These are phyloP conservation scores for Omphalea diandra DNA, from an alignment of 441 rosid species.

Conservation along the genomic window DNA sequence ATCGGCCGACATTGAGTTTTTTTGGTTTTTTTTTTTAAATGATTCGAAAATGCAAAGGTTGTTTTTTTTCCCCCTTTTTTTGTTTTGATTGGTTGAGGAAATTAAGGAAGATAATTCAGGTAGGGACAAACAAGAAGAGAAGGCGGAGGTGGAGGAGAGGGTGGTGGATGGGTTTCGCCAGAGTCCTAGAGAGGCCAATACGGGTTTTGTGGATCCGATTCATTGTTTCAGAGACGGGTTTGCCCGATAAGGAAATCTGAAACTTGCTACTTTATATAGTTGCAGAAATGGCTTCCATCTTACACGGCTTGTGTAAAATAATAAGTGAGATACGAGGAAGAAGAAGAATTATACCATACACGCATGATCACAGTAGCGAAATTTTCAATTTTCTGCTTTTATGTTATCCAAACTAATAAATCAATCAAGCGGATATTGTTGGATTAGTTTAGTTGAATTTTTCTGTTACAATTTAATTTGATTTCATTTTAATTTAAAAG, in stretches of 20 bases:
- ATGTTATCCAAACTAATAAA: too few species aligned
- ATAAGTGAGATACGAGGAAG: neutral
- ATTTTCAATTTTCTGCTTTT: too few species aligned
- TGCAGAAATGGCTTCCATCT: conserved; percentile 23
- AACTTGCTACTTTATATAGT: conserved; percentile 7
- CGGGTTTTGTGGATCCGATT: conserved; percentile 32
- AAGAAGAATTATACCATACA: neutral
- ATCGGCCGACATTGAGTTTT: conserved; percentile 9
- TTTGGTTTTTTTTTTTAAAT: neutral
- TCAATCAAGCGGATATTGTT: too few species aligned
- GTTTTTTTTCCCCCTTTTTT: neutral
- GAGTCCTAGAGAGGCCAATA: conserved; percentile 30
- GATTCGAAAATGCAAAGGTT: neutral
- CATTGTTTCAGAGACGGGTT: conserved; percentile 29
- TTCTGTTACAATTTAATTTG: too few species aligned
- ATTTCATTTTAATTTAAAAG: too few species aligned
- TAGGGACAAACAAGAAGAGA: conserved; percentile 78
- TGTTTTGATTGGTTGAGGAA: too few species aligned
- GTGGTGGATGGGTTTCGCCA: conserved; percentile 45
- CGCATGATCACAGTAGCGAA: neutral
- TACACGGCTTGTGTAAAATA: neutral
- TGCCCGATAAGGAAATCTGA: conserved; percentile 1
- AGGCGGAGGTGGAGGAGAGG: conserved; percentile 71
- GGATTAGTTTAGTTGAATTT: too few species aligned
- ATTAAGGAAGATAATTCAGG: conserved; percentile 30